phyloP scores from a whole-genome alignment of 1,139 yeast genomes.

The Arxiozyma telluris region DNA sequence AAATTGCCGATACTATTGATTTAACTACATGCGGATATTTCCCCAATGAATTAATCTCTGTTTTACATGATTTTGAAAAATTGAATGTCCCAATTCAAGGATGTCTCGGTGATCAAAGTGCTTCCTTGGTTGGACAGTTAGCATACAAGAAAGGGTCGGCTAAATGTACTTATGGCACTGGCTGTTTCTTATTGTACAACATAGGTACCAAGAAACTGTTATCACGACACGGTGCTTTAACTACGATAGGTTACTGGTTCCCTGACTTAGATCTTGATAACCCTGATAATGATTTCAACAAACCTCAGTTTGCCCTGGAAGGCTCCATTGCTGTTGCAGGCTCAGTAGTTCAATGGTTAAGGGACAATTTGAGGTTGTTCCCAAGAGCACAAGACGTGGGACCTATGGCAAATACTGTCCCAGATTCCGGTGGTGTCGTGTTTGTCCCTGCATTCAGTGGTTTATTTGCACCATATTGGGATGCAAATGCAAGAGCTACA shows the following conservation, averaged over 20 bases:
- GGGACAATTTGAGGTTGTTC: slow-evolving; percentile 80
- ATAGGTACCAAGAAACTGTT: slow-evolving; percentile 63
- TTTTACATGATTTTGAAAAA: slow-evolving; percentile 13
- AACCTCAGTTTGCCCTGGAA: slow-evolving; percentile 84
- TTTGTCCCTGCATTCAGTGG: slow-evolving; percentile 96
- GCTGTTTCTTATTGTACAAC: slow-evolving; percentile 83
- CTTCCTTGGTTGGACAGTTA: slow-evolving; percentile 87
- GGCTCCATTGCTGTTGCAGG: slow-evolving; percentile 98
- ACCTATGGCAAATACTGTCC: slow-evolving; percentile 75
- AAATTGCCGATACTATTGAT: slow-evolving; percentile 36
- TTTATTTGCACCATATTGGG: slow-evolving; percentile 94
- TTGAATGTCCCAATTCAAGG: slow-evolving; percentile 64
- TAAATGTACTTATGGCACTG: slow-evolving; percentile 96
- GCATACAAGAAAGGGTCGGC: slow-evolving; percentile 81
- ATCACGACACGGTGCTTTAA: slow-evolving; percentile 72
- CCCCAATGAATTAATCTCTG: slow-evolving; percentile 38
- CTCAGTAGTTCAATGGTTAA: slow-evolving; percentile 86
- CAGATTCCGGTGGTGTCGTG: slow-evolving; percentile 82
- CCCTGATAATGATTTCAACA: slow-evolving; percentile 37
- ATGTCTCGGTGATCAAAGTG: slow-evolving; percentile 89
- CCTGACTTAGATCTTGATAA: slow-evolving; percentile 47
- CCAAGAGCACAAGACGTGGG: slow-evolving; percentile 82
- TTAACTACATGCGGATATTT: slow-evolving; percentile 32
- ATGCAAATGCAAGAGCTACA: slow-evolving; percentile 85
- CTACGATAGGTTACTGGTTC: slow-evolving; percentile 87